Base-by-base conservation (phyloP, 495 filamentous ascomycete species). In the Aspergillus saccharolyticus region DNA sequence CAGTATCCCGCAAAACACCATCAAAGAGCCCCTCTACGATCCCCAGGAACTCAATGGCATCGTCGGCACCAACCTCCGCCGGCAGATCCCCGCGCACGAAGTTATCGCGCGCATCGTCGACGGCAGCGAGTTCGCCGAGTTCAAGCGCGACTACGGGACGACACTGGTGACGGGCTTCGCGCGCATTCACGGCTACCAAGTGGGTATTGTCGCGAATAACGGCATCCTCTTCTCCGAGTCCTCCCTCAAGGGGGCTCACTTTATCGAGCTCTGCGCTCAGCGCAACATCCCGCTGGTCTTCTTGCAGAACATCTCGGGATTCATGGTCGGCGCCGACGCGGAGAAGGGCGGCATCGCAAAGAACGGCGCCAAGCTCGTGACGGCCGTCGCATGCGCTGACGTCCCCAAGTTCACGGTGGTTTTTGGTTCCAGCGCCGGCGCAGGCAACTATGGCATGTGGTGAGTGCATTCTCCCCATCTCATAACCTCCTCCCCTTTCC, bases 361-460 rank as follows among this genome's bases (percentile, higher is more conserved):
- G 79, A 94, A 97, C 64, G 93, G 93, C 44, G 93, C 93, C 0
- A 97, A 97, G 76, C 80, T 98, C 17, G 94, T 98, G 8, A 97
- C 91, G 8, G 94, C 94, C 3, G 95, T 97, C 3, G 89, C 91
- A 4, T 97, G 92, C 68, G 91, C 92, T 10, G 86, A 96, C 58
- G 94, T 97, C 42, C 95, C 94, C 59, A 98, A 98, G 70, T 94
- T 98, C 65, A 98, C 94, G 0, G 88, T 98, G 5, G 90, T 98
- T 0, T 85, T 97, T 22, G 94, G 94, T 4, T 86, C 88, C 10
- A 91, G 86, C 70, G 83, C 85, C 24, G 85, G 85, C 48, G 85
- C 85, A 42, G 85, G 85, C 1, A 88, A 88, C 60, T 97, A 97
- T 73, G 95, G 85, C 46, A 89, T 89, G 85, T 88, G 85, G 83